Conservation (phyloP, 768 basidiomycete genomes). For the Leccinellum rugosiceps region DNA sequence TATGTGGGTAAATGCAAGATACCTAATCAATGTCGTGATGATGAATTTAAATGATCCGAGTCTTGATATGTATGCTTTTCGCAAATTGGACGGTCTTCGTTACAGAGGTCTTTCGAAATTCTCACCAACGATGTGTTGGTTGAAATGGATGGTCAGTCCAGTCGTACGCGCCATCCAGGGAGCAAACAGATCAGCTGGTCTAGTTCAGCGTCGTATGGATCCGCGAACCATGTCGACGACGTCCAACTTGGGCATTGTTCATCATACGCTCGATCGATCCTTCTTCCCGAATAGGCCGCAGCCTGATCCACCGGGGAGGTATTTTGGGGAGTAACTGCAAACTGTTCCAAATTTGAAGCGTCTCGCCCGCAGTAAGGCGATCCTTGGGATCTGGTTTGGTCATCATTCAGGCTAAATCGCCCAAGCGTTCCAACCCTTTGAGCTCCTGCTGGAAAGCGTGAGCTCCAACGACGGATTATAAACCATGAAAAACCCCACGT, state of each 20-base stretch:
- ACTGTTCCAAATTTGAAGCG: conserved; percentile 7
- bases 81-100: neutral
- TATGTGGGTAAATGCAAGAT: too few species aligned
- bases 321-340: neutral
- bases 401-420: conserved; percentile 2
- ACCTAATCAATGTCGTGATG: too few species aligned
- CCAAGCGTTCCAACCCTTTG: conserved; percentile 1
- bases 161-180: neutral
- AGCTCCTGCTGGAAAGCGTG: neutral
- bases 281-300: conserved; percentile 5
- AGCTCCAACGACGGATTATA: neutral
- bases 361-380: neutral
- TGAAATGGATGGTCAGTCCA: neutral
- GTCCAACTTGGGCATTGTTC: conserved; percentile 12
- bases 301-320: conserved; percentile 9
- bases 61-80: neutral
- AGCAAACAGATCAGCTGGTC: neutral
- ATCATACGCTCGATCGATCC: conserved; percentile 11
- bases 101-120: neutral
- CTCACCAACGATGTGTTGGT: neutral
- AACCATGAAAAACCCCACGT: neutral
- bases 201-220: conserved; percentile 1
- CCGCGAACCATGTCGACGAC: conserved; percentile 12
- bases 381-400: conserved; percentile 6
- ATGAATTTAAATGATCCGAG: too few species aligned